Percentiles rank a stretch among this genome's conserved stretches.
These are phyloP conservation scores for Simplicillium sp. DNA, from an alignment of 2,329 filamentous ascomycete species.

Conservation along the genomic window DNA sequence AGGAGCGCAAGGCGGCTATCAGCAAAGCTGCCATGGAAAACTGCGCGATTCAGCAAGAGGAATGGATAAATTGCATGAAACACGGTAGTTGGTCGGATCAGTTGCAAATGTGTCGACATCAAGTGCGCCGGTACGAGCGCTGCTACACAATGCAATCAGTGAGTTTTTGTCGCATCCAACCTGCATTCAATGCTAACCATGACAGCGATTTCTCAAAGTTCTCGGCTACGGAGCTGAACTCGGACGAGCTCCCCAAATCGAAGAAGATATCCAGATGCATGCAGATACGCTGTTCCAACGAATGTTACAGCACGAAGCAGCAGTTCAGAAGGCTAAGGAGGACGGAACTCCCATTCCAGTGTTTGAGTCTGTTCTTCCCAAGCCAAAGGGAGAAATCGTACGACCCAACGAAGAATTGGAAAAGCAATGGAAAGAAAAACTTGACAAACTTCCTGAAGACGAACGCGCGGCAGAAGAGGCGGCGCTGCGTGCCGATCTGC, in stretches of 20 bases:
- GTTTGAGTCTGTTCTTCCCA: slow-evolving; percentile 47
- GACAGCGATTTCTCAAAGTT: slow-evolving; percentile 75
- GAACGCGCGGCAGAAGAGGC: slow-evolving; percentile 55
- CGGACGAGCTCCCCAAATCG: slow-evolving; percentile 54
- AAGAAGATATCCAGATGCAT: slow-evolving; percentile 92
- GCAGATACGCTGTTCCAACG: slow-evolving; percentile 83
- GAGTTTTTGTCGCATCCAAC: slow-evolving; percentile 15
- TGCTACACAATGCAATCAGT: slow-evolving; percentile 87
- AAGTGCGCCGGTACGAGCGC: slow-evolving; percentile 69
- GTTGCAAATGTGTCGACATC: slow-evolving; percentile 70
- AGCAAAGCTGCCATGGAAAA: slow-evolving; percentile 83
- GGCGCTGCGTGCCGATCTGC: slow-evolving; percentile 52
- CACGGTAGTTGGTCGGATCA: slow-evolving; percentile 57
- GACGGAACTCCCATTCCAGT: slow-evolving; percentile 48
- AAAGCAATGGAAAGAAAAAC: slow-evolving; percentile 40
- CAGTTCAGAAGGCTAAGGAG: slow-evolving; percentile 59
- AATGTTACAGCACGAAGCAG: slow-evolving; percentile 73
- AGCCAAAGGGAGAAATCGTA: slow-evolving; percentile 13
- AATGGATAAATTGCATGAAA: slow-evolving; percentile 74
- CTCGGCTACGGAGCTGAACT: slow-evolving; percentile 72
- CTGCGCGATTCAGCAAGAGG: slow-evolving; percentile 78
- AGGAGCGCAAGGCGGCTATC: slow-evolving; percentile 69
- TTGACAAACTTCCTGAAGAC: slow-evolving; percentile 47
- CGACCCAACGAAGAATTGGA: slow-evolving; percentile 35
- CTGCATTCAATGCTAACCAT: not conserved